Evolutionary conservation across 768 basidiomycete genomes (phyloP), one percentile per base, ranked within the genome.

Genomic region (Steccherinum ochraceum): DNA sequence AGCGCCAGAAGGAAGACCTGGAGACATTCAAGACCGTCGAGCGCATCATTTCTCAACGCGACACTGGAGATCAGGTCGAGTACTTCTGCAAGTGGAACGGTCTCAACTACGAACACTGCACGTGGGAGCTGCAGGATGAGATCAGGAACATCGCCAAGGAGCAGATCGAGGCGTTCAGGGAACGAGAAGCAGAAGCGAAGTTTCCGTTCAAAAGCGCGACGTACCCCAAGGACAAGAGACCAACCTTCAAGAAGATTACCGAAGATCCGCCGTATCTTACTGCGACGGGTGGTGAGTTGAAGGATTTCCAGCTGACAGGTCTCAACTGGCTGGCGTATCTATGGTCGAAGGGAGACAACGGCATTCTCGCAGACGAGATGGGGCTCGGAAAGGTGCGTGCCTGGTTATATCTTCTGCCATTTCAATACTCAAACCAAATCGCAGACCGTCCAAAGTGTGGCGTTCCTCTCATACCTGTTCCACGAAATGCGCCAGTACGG

Each of bases 311-410:
- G 72, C 75, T 98, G 39, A 96, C 93, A 2, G 96, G 96, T 20
- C 76, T 99, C 56, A 99, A 99, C 64, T 99, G 96, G 96, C 77
- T 99, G n/a, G 87, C 91, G 3, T 98, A 95, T 67, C 73, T 94
- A 13, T 98, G 96, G 96, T 84, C 80, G 57, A 83, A 91, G 58
- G 90, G 90, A 7, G 88, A 95, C 60, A 98, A 98, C 64, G 96
- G 96, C 18, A 96, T 99, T 52, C 72, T 99, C 27, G 96, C 96
- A 0, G 96, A 99, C 62, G 96, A 99, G 77, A 99, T 98, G 96
- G 96, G 96, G 65, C 86, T 99, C 21, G 96, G 96, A 49, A 99
- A 99, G 81, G 79, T 88, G 55, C 43, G 54, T 48, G 58, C 27
- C 53, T 18, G 23, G 23, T 25, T 20, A 57, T 10, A 24, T 51